Base-by-base conservation (phyloP, 2,329 filamentous ascomycete genomes). In the Diaporthe destruens region DNA sequence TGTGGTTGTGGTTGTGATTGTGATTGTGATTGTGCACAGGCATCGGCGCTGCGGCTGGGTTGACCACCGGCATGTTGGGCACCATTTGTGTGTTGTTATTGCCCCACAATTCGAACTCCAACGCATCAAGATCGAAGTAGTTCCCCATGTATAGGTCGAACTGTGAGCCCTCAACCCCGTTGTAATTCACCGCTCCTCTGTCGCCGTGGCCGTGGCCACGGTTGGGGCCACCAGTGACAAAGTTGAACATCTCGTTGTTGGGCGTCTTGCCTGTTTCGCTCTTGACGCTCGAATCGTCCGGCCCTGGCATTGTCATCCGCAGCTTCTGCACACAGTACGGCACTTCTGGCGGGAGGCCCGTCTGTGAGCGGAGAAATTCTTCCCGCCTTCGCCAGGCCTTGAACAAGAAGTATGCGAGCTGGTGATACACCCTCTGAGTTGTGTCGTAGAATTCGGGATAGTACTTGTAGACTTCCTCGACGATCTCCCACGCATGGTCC, bases 321-420 rank as follows among this genome's bases (percentile, higher is more conserved):
- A 90, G 80, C 51, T 81, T 85, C 23, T 79, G 76, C 49, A 90
- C 83, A 59, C 84, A 89, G 5, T 75, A 75, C 0, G 88, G 88
- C 20, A 80, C 81, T 20, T 85, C 80, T 18, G 86, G 80, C 1
- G 77, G 67, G 23, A 79, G 77, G 0, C 86, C 85, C 6, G 76
- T 78, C 49, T 76, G 71, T 8, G 47, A 67, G 8, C 75, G 55
- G 5, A 87, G 78, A 0, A 82, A 79, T 42, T 81, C 80, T 75
- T 88, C 86, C 14, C 88, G 84, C n/a, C 79, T 80, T 72, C 80
- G 84, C 88, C 88, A 90, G 0, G 86, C 88, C 75, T 85, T 85
- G 72, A 89, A 80, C 5, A 86, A 81, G 55, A 86, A 84, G 25
- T 85, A 80, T 2, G 85, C 87, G 25, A 88, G 82, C 1, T 82